Percentiles rank a stretch among this genome's conserved stretches.
These are phyloP conservation scores for Bryopsis sp. DNA, from an alignment of 139 green algal species.

Conservation along the genomic window DNA sequence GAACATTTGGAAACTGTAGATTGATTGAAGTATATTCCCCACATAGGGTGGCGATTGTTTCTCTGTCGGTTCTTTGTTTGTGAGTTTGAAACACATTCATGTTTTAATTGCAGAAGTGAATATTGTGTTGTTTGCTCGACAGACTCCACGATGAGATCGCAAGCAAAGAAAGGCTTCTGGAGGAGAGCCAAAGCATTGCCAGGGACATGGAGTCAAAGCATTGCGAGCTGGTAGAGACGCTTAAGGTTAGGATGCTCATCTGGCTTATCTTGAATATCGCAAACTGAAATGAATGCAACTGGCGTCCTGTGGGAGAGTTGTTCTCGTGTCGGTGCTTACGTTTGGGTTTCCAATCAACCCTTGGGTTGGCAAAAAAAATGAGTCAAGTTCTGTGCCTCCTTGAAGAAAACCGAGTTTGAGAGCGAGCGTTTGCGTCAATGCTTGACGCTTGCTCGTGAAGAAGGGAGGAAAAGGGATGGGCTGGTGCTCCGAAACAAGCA, in stretches of 20 bases:
- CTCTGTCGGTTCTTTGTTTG: neutral
- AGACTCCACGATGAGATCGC: neutral
- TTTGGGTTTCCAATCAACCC: too few species aligned
- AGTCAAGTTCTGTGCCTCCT: too few species aligned
- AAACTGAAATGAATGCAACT: too few species aligned
- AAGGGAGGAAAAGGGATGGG: constrained; percentile 30
- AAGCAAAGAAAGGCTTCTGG: neutral
- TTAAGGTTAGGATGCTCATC: neutral
- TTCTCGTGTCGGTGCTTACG: too few species aligned
- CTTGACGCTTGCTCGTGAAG: constrained; percentile 18
- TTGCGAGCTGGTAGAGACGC: neutral
- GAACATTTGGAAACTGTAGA: neutral
- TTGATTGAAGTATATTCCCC: neutral
- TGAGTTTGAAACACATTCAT: too few species aligned
- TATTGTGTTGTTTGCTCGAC: neutral
- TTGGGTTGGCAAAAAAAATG: too few species aligned
- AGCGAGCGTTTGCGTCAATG: neutral
- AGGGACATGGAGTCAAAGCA: neutral
- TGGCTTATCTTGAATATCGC: too few species aligned
- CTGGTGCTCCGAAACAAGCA: constrained; percentile 37
- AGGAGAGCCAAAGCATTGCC: neutral
- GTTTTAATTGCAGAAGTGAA: neutral
- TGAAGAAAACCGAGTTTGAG: neutral
- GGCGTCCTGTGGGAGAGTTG: too few species aligned
- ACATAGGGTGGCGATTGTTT: neutral